phyloP scores from a whole-genome alignment of 2,329 filamentous ascomycete species.

The Daldinia eschscholtzii region DNA sequence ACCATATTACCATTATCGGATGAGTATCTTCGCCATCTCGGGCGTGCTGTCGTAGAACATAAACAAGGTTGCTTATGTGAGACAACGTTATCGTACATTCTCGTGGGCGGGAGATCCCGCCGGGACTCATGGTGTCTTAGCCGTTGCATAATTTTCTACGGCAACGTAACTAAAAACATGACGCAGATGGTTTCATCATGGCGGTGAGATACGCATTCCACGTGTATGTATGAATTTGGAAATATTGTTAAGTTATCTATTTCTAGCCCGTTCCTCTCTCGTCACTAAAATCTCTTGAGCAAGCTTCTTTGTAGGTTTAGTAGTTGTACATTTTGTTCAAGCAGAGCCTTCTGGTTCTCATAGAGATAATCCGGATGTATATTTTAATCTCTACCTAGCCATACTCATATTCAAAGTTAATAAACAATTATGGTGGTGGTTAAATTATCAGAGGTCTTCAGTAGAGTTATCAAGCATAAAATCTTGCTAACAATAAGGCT shows the following conservation, averaged over 20 bases:
- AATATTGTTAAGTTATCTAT: background rate
- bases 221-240: background rate
- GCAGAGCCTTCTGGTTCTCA: background rate
- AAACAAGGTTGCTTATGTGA: background rate
- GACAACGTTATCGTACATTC: slow-evolving; percentile 10
- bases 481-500: background rate
- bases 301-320: background rate
- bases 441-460: background rate
- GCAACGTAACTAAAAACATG: background rate
- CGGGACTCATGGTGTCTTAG: slow-evolving; percentile 1
- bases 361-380: background rate
- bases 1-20: slow-evolving; percentile 2
- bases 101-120: slow-evolving; percentile 1
- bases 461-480: background rate
- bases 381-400: background rate
- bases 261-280: background rate
- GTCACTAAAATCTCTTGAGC: background rate
- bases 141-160: background rate
- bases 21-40: slow-evolving; percentile 3
- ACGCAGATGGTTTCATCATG: background rate
- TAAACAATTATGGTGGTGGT: background rate
- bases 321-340: background rate
- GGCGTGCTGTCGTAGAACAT: slow-evolving; percentile 4
- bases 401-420: background rate
- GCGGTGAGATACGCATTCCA: background rate